Conservation (phyloP, 768 basidiomycete species). For the Leucosporidium scottii region DNA sequence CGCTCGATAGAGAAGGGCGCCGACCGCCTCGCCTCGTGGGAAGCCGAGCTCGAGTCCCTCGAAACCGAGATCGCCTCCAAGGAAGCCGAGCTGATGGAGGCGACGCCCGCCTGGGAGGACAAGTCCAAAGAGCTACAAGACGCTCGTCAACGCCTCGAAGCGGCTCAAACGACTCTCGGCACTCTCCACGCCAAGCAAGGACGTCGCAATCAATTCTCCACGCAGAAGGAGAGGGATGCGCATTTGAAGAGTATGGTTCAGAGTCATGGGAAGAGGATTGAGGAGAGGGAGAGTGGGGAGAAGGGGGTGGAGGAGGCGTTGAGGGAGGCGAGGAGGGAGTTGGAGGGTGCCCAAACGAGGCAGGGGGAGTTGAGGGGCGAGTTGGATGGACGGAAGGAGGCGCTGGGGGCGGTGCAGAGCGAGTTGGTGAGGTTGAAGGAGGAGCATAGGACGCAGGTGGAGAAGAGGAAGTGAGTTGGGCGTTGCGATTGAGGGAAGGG, state of each 20-base stretch:
- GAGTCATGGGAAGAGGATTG: conserved; percentile 51
- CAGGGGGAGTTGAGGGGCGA: conserved; percentile 49
- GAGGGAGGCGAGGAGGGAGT: conserved; percentile 37
- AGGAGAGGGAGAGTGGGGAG: conserved; percentile 51
- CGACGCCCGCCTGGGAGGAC: conserved; percentile 66
- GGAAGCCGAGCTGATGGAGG: conserved; percentile 55
- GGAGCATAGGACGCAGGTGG: conserved; percentile 60
- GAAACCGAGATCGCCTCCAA: conserved; percentile 58
- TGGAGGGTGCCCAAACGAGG: conserved; percentile 50
- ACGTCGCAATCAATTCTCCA: conserved; percentile 73
- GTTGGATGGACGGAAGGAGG: conserved; percentile 56
- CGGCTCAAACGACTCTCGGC: conserved; percentile 60
- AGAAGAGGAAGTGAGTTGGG: conserved; percentile 61
- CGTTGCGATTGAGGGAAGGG: too few species aligned
- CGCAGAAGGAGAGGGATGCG: conserved; percentile 71
- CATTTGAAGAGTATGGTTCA: conserved; percentile 71
- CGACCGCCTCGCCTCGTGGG: conserved; percentile 57
- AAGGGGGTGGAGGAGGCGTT: conserved; percentile 47
- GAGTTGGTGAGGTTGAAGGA: conserved; percentile 59
- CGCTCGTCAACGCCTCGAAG: conserved; percentile 60
- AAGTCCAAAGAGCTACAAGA: conserved; percentile 46
- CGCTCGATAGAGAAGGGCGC: conserved; percentile 51
- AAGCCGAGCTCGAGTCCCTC: conserved; percentile 58
- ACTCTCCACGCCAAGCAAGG: conserved; percentile 86
- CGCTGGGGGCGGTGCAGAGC: conserved; percentile 50